Base-by-base conservation (phyloP, 208 protist species). In the Porcisia hertigi region DNA sequence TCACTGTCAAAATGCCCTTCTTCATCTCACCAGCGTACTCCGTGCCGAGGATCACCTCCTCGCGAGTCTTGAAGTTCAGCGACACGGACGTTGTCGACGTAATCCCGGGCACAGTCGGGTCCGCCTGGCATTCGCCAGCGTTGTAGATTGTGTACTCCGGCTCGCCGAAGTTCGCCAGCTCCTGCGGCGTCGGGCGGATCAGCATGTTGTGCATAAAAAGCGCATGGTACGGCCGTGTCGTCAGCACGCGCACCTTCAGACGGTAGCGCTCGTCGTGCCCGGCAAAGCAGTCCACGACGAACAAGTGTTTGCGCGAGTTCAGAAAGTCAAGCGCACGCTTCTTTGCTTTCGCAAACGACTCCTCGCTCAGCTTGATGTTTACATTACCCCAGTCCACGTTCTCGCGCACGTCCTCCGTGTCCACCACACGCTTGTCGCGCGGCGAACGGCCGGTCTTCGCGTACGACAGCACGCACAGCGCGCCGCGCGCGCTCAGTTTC, bases 1-100 rank as follows among this genome's bases (percentile, higher is more conserved):
- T 98, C 59, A 99, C 89, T 25, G 97, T 98, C 80, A 99, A 95
- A 62, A 99, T 92, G 77, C 98, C 98, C 88, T 99, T 99, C 92
- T 99, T 99, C 98, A 99, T 99, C 85, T 99, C 98, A 67, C 98
- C 98, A 8, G 98, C 95, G 82, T 99, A 99, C 86, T 99, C 89
- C 34, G 97, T 98, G 72, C 98, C 98, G 14, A 98, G 86, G 74
- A 99, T 99, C 52, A 99, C 94, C 87, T 98, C 89, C 83, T 98
- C 94, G 62, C 82, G 73, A 20, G 84, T 84, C 74, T 87, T 86
- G 83, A 98, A 98, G 83, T 92, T 94, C 47, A 98, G 80, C 39
- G 86, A 75, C 54, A 98, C 91, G 64, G 76, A 86, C 49, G 94
- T 96, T 25, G 63, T 71, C 4, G 87, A 96, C 12, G 81, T 90